phyloP scores from a whole-genome alignment of 2,329 filamentous ascomycete genomes.

The Geoglossum cookeanum region DNA sequence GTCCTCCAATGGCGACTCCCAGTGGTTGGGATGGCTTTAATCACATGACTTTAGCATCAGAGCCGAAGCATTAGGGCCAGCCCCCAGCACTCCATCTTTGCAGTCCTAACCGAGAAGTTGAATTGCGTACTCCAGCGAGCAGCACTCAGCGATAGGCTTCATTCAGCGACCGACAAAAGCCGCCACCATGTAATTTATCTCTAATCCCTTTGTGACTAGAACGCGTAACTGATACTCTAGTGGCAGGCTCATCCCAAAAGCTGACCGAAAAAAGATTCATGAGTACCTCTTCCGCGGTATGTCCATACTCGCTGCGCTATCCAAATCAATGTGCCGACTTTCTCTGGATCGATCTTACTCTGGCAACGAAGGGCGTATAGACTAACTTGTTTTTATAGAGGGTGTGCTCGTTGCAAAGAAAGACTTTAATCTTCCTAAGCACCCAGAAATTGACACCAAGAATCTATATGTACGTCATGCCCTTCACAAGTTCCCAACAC shows the following conservation, averaged over 20 bases:
- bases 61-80: neutral
- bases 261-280: constrained; percentile 99
- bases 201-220: neutral
- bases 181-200: neutral
- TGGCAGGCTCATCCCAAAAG: constrained; percentile 91
- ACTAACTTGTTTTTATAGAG: constrained; percentile 27
- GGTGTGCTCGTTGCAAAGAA: constrained; percentile 92
- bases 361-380: constrained; percentile 8
- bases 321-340: neutral
- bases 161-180: neutral
- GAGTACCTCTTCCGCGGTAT: constrained; percentile 95
- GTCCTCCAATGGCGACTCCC: too few species aligned
- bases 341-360: constrained; percentile 5
- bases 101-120: neutral
- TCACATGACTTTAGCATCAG: too few species aligned
- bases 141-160: neutral
- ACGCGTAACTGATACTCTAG: constrained; percentile 9
- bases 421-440: constrained; percentile 96
- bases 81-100: neutral
- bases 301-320: constrained; percentile 9
- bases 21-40: too few species aligned
- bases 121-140: neutral
- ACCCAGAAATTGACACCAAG: constrained; percentile 97
- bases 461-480: constrained; percentile 59
- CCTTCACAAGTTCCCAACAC: neutral